Conservation (phyloP, 345 rosid genomes). For the Citrus cavaleriei region DNA sequence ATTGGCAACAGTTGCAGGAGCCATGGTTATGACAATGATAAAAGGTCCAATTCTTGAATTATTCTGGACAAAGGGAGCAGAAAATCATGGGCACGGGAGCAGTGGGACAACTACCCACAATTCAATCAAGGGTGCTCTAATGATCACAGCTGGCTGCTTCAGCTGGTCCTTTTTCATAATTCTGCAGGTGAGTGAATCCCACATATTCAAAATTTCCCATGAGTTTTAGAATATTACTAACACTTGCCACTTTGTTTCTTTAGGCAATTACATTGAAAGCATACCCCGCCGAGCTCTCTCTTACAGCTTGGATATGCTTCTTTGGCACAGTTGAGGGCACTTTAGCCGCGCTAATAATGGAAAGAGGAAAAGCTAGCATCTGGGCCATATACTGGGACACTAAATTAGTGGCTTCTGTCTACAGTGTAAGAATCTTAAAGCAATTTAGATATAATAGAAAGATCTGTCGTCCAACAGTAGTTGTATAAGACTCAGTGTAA, state of each 20-base stretch:
- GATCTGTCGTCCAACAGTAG: neutral
- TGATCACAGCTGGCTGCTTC: conserved; percentile 64
- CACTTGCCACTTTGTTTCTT: neutral
- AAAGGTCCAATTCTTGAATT: conserved; percentile 62
- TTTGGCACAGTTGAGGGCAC: conserved; percentile 70
- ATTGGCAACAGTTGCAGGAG: conserved; percentile 75
- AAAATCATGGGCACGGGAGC: conserved; percentile 25
- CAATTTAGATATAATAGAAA: neutral
- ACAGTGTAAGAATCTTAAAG: conserved; percentile 51
- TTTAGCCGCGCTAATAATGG: conserved; percentile 59
- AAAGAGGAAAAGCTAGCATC: conserved; percentile 45
- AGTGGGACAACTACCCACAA: conserved; percentile 40
- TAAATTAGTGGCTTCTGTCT: conserved; percentile 56
- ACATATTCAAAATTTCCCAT: neutral
- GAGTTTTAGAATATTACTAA: neutral
- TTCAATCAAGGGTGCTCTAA: conserved; percentile 57
- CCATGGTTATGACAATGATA: conserved; percentile 81
- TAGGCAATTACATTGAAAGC: conserved; percentile 60
- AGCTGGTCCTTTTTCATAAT: conserved; percentile 75
- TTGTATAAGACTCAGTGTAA: neutral
- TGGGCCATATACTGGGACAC: conserved; percentile 81
- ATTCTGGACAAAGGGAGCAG: conserved; percentile 47
- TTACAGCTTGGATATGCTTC: conserved; percentile 75
- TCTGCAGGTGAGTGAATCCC: conserved; percentile 45
- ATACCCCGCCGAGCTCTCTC: conserved; percentile 79